phyloP scores from a whole-genome alignment of 2,329 filamentous ascomycete species.

The Phyllosticta citriasiana region DNA sequence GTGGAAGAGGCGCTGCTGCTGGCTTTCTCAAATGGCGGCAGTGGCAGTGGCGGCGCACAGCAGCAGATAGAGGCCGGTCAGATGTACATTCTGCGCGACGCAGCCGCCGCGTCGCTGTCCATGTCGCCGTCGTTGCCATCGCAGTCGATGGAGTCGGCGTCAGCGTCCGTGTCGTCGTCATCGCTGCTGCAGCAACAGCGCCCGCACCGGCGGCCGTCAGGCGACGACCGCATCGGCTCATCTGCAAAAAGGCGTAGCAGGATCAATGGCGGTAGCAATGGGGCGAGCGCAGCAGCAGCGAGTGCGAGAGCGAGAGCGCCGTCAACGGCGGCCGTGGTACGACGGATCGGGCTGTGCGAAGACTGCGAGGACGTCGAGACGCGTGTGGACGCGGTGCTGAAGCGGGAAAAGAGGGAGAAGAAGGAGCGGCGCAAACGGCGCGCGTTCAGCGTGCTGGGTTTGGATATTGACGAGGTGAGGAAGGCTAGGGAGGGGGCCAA shows the following conservation, averaged over 20 bases:
- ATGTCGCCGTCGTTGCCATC: not conserved
- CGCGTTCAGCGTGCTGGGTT: not conserved
- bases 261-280: no score
- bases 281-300: no score
- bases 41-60: no score
- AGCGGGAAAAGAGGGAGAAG: not conserved
- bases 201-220: no score
- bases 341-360: not conserved
- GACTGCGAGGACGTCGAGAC: not conserved
- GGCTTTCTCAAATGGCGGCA: not conserved
- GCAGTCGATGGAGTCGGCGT: not conserved
- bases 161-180: not conserved
- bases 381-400: not conserved
- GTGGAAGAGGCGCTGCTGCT: not conserved
- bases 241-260: not conserved
- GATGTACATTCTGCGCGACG: not conserved
- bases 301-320: no score
- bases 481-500: not conserved
- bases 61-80: not conserved
- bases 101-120: not conserved
- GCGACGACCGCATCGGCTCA: not conserved
- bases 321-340: not conserved
- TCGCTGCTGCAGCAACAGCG: not conserved
- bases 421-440: not conserved
- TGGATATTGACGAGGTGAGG: not conserved